Base-by-base conservation (phyloP, 1,139 yeast species). In the Wickerhamomyces sp. region DNA sequence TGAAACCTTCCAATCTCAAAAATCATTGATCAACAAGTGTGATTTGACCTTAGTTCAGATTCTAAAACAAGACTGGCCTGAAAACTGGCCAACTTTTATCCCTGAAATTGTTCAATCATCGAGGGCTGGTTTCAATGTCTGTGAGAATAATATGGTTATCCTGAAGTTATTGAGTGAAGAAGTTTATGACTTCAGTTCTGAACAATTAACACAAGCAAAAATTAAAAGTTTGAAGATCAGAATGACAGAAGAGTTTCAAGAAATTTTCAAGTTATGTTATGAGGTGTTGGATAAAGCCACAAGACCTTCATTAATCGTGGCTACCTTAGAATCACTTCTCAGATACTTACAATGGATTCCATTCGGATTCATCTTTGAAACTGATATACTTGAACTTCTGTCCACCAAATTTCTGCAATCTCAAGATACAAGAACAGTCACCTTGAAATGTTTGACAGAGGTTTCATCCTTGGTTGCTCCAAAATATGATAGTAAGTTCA, bases 51-150 rank as follows among this genome's bases (percentile, higher is more conserved):
- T 93, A 61, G 99, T 93, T 36, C 95, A 93, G 61, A 84, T 93
- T 44, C 78, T 93, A 61, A 93, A 93, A 63, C 98, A 94, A 67
- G 99, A 93, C 64, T 93, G 99, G 99, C 99, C 99, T 36, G 90
- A 84, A 57, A 87, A 90, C 63, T 93, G 99, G 99, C 98, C 98
- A 26, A 88, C 86, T 58, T 93, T 94, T 60, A 85, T 93, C 45
- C 96, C 98, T 13, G 99, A 94, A 64, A 79, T 93, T 52, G 94
- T 93, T 39, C 77, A 77, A 52, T 84, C 95, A 54, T 84, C 95
- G 44, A 79, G 89, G 52, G 81, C 94, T 18, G 85, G 95, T 37
- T 80, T 86, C 66, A 91, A 90, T 59, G 96, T 93, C 42, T 94
- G 99, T 71, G 99, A 93, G 67, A 93, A 93, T 69, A 93, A 93